These are phyloP conservation scores for Secale cereale DNA, from an alignment of 176 grass and related monocot genomes.

Conservation along the genomic window DNA sequence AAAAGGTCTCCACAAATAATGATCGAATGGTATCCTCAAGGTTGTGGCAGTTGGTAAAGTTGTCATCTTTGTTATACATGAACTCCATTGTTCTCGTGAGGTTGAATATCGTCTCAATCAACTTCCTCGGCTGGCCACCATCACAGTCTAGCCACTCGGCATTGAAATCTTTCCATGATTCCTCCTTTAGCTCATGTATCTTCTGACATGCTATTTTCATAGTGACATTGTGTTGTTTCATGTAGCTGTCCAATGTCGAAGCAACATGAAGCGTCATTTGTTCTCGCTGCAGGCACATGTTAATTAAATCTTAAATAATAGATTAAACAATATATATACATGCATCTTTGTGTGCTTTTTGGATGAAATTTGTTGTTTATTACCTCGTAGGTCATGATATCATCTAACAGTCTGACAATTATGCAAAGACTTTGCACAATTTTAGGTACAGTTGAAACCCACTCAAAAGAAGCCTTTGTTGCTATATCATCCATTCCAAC, in stretches of 20 bases:
- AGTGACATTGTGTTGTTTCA: neutral
- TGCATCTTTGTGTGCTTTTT: neutral
- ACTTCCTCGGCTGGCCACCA: neutral
- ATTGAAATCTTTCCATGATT: constrained; percentile 4
- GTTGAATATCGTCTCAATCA: neutral
- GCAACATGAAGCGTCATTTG: neutral
- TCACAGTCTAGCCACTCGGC: neutral
- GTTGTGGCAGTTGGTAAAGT: neutral
- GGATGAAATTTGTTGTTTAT: neutral
- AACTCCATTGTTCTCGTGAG: constrained; percentile 13
- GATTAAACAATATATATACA: neutral
- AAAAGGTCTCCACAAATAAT: neutral
- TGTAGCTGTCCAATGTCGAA: constrained; percentile 7
- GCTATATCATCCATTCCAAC: neutral
- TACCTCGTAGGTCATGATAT: neutral
- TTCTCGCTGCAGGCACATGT: neutral
- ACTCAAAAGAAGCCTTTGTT: constrained; percentile 9
- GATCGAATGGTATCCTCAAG: neutral
- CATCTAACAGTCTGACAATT: constrained; percentile 13
- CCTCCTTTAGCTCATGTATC: neutral
- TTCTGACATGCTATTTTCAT: neutral
- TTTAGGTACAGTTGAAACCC: neutral
- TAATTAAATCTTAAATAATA: neutral
- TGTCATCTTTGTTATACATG: constrained; percentile 1
- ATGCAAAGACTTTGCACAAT: neutral